Conservation (phyloP, 1,284 basidiomycete genomes). For the Leccinum subspadiceum region DNA sequence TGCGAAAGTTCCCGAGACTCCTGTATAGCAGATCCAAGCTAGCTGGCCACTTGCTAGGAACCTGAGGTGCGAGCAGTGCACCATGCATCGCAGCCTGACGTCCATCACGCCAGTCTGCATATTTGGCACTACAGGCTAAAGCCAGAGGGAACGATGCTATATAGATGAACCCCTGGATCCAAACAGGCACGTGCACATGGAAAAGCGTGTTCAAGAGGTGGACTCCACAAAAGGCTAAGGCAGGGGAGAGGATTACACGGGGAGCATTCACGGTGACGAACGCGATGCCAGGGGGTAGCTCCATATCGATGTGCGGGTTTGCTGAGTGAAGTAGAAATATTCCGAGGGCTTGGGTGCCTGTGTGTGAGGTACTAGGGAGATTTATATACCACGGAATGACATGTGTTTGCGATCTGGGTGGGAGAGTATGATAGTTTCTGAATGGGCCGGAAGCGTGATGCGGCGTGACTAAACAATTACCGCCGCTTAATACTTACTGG, state of each 20-base stretch:
- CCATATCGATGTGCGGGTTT: constrained; percentile 11
- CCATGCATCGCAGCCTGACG: constrained; percentile 32
- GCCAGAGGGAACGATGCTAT: constrained; percentile 29
- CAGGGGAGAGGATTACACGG: constrained; percentile 20
- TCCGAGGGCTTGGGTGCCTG: background rate
- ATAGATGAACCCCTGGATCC: constrained; percentile 19
- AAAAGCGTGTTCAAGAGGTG: constrained; percentile 7
- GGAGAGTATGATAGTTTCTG: background rate
- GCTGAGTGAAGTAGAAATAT: background rate
- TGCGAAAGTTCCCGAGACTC: constrained; percentile 24
- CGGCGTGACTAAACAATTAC: too few species aligned
- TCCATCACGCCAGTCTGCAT: constrained; percentile 24
- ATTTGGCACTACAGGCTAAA: constrained; percentile 20
- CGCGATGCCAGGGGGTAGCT: constrained; percentile 31
- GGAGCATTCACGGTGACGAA: constrained; percentile 21
- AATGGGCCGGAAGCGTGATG: too few species aligned
- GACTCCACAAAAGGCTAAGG: constrained; percentile 15
- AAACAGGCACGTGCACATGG: constrained; percentile 11
- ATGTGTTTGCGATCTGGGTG: constrained; percentile 10
- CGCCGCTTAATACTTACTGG: background rate
- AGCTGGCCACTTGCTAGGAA: constrained; percentile 34
- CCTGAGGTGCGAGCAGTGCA: constrained; percentile 33
- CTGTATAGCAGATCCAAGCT: constrained; percentile 31
- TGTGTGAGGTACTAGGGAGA: background rate
- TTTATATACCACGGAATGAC: constrained; percentile 13